Evolutionary conservation across 495 filamentous ascomycete species (phyloP), one percentile per base, ranked within the genome.

Genomic region (Tetracladium marchalianum): DNA sequence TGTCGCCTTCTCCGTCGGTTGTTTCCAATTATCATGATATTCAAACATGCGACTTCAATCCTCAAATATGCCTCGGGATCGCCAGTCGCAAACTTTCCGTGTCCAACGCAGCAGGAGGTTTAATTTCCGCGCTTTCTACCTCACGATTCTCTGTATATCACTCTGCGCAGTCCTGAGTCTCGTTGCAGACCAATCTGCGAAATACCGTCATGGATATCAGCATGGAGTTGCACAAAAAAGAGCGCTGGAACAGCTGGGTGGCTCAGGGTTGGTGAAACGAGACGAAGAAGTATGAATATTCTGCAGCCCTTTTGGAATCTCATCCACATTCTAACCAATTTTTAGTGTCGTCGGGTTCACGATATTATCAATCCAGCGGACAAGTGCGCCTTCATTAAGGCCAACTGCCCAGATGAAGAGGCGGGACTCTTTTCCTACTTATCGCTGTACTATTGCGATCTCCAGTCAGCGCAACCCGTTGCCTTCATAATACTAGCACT

Each of bases 361-460:
- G 58, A 75, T 36, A 82, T 78, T 35, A 55, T 67, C 47, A 79
- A 96, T 63, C 3, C 7, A 27, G 27, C 49, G 31, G 51, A 58
- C 15, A 78, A 95, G 67, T 99, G 93, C 68, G 80, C 80, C 45
- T 99, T 90, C 63, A 75, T 96, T 45, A 75, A 70, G 46, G 70
- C 66, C 39, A 84, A 96, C 61, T 99, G 93, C 58, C 70, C 73
- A 12, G 88, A 93, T 58, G 87, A 95, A 60, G 84, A 95, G 65
- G 84, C 90, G 44, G 92, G 90, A 31, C 70, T 97, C 33, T 65
- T 95, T 38, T 84, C 89, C 41, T 97, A 97, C 64, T 76, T 99
- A 12, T 73, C 78, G 11, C 73, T 99, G 31, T 97, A 95, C 66
- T 99, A 97, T 62, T 99, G 93, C 70, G 66, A 68, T 22, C 66